These are phyloP conservation scores for Rosa persica DNA, from an alignment of 306 rosid genomes.

Conservation along the genomic window DNA sequence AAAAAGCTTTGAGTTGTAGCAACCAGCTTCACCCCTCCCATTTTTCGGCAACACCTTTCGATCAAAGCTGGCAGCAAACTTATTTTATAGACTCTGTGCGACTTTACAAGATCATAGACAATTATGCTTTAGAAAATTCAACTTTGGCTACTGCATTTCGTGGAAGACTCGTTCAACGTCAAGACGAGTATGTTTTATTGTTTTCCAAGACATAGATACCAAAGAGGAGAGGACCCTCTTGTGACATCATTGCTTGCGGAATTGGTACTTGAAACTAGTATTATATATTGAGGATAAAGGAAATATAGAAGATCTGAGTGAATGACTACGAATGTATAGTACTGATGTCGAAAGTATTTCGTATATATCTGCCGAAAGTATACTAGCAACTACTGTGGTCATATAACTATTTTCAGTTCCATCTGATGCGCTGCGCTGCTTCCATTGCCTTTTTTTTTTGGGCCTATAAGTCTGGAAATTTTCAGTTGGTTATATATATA, in stretches of 20 bases:
- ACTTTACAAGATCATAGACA: neutral
- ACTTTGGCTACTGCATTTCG: neutral
- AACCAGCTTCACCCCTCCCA: slow-evolving; percentile 48
- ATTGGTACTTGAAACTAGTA: neutral
- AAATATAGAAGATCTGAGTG: neutral
- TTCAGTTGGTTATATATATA: neutral
- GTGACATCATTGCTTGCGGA: neutral
- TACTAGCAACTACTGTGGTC: neutral
- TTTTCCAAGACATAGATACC: neutral
- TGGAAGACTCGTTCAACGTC: neutral
- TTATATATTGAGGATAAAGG: too few relatives aligned
- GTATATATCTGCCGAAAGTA: neutral
- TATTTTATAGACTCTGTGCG: neutral
- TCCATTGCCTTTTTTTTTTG: neutral
- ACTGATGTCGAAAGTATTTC: neutral
- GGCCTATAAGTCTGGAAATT: neutral
- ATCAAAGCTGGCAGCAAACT: neutral
- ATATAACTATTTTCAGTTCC: neutral
- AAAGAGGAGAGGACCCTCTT: neutral
- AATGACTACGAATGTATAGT: neutral
- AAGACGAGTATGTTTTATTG: neutral
- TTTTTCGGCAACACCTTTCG: neutral
- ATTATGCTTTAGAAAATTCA: neutral
- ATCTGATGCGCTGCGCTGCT: neutral
- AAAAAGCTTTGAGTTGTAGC: slow-evolving; percentile 38